A percentile compares a stretch with the other conserved stretches of the same genome.
phyloP scores from a whole-genome alignment of 2,329 filamentous ascomycete genomes.

The Pseudogymnoascus verrucosus region DNA sequence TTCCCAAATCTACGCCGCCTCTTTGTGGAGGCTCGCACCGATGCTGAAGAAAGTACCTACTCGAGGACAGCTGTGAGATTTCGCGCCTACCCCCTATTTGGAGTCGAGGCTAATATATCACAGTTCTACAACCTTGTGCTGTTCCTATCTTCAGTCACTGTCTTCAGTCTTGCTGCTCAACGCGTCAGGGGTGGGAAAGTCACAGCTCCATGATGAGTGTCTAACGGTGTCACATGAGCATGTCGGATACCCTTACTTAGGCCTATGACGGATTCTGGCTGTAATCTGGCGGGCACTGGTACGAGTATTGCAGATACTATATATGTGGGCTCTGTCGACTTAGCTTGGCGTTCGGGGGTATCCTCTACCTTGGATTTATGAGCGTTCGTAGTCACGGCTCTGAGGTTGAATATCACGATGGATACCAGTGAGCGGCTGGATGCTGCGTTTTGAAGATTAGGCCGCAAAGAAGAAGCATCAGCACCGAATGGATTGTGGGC shows the following conservation, averaged over 20 bases:
- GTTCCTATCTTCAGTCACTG: slow-evolving; percentile 91
- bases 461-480: not conserved
- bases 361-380: not conserved
- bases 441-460: not conserved
- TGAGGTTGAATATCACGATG: not conserved
- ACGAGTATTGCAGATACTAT: not conserved
- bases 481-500: not conserved
- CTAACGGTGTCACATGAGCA: not conserved
- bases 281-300: not conserved
- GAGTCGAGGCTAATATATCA: slow-evolving; percentile 12
- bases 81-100: not conserved
- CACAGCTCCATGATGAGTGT: not conserved
- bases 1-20: slow-evolving; percentile 92
- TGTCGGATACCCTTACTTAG: not conserved
- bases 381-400: not conserved
- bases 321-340: not conserved
- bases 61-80: slow-evolving; percentile 77
- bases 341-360: not conserved
- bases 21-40: slow-evolving; percentile 88
- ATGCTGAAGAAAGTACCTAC: slow-evolving; percentile 89
- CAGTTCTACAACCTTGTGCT: slow-evolving; percentile 97
- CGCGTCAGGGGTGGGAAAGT: slow-evolving; percentile 50
- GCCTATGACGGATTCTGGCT: not conserved
- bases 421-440: not conserved
- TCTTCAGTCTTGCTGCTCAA: slow-evolving; percentile 90